phyloP scores from a whole-genome alignment of 805 yeast species.

The Jamesozyma spencerorum region DNA sequence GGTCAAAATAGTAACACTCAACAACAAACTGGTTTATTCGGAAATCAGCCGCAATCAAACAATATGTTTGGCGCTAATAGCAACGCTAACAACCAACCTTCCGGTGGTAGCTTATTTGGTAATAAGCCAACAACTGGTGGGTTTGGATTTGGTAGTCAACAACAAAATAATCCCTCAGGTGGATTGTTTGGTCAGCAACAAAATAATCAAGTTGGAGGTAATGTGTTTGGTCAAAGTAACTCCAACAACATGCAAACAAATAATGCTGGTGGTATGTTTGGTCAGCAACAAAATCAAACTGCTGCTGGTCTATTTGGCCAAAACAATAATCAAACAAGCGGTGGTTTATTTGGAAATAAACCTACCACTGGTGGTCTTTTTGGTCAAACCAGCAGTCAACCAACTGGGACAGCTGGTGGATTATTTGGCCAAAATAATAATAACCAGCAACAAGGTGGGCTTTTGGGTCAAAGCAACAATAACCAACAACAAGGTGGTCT shows the following conservation, averaged over 20 bases:
- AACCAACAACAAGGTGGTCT: conserved; percentile 24
- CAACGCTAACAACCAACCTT: conserved; percentile 9
- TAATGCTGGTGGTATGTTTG: background rate
- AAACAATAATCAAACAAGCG: conserved; percentile 1
- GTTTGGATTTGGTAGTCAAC: conserved; percentile 17
- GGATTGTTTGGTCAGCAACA: background rate
- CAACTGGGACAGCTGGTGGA: conserved; percentile 21
- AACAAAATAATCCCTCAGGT: background rate
- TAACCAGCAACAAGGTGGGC: conserved; percentile 19
- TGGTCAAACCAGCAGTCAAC: conserved; percentile 18
- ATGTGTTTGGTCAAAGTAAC: background rate
- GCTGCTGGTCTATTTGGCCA: conserved; percentile 1
- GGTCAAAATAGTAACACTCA: conserved; percentile 10
- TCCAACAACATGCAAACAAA: background rate
- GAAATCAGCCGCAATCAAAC: conserved; percentile 8
- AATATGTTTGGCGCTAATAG: conserved; percentile 9
- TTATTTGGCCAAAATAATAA: conserved; percentile 32
- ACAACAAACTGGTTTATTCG: conserved; percentile 32
- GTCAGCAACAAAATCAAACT: conserved; percentile 13
- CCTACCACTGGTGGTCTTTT: conserved; percentile 25
- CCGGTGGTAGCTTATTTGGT: conserved; percentile 11
- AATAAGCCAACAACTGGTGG: background rate
- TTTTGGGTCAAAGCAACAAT: conserved; percentile 34
- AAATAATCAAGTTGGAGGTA: no score
- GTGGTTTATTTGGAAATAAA: conserved; percentile 2